Base-by-base conservation (phyloP, 2,329 filamentous ascomycete species). In the Coniochaeta sp. region DNA sequence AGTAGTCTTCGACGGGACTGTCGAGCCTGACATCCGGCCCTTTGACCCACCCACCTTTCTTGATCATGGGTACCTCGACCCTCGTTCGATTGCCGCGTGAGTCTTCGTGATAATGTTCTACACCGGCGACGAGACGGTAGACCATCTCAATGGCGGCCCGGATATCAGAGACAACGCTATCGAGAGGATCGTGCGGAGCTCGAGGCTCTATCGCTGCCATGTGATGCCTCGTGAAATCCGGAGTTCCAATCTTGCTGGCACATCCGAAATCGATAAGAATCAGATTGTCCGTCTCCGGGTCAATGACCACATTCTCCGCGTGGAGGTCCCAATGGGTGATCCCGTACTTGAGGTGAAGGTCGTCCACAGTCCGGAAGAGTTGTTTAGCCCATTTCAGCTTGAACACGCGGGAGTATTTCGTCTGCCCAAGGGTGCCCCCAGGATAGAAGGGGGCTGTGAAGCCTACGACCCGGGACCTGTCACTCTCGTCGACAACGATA, bases 251-350 rank as follows among this genome's bases (percentile, higher is more conserved):
- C 22, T 65, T 65, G 36, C 61, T 65, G 2, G 64, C 55, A 40
- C 56, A 70, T 55, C 72, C 68, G 58, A 76, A 75, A 64, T 76
- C 73, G 36, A 75, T 74, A 1, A 75, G 54, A 52, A 70, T 60
- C 17, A 76, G 55, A 3, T 61, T 62, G 56, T 75, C 65, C 26
- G 70, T 72, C 9, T 59, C 57, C 12, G 68, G 63, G 55, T 75
- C 66, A 22, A 75, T 60, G 1, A 76, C 42, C 6, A 76, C 65
- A 60, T 76, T 76, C 28, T 70, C 66, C 6, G 68, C 61, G 3
- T 69, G 65, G 40, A 77, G 67, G 55, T 75, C 74, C 60, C 74
- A 68, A 62, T 76, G 74, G 55, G 64, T 62, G 44, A 76, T 67
- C 26, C 73, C 72, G 44, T 71, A 62, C 30, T 67, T 60, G n/a